phyloP scores from a whole-genome alignment of 1,139 yeast genomes.

The Candida glucosophila region DNA sequence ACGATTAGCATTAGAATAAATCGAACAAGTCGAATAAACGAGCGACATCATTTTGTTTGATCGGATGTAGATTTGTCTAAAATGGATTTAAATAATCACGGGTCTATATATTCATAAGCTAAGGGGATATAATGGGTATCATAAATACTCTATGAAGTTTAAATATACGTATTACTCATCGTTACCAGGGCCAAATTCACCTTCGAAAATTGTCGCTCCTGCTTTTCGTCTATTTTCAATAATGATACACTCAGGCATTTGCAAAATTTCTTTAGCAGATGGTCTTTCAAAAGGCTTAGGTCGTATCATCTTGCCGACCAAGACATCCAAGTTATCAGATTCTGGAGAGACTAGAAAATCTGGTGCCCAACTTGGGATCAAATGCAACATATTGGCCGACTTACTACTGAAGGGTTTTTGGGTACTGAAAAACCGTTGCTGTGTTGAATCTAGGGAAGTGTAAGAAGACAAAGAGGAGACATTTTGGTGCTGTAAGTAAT shows the following conservation, averaged over 20 bases:
- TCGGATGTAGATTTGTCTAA: too few relatives aligned
- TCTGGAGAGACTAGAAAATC: slow-evolving; percentile 65
- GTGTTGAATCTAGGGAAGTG: slow-evolving; percentile 10
- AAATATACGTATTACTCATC: too few relatives aligned
- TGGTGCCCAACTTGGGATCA: slow-evolving; percentile 77
- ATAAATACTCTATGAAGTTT: too few relatives aligned
- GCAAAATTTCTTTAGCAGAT: slow-evolving; percentile 60
- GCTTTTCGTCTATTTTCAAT: slow-evolving; percentile 82
- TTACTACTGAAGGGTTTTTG: too few relatives aligned
- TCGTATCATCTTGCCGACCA: slow-evolving; percentile 83
- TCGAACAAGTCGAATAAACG: too few relatives aligned
- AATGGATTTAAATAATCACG: too few relatives aligned
- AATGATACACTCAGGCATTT: slow-evolving; percentile 62
- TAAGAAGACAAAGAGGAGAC: slow-evolving; percentile 29
- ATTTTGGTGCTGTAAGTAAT: slow-evolving; percentile 33
- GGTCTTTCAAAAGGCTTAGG: slow-evolving; percentile 85
- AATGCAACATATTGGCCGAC: slow-evolving; percentile 3
- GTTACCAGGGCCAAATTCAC: slow-evolving; percentile 92
- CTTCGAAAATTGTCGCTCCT: slow-evolving; percentile 94
- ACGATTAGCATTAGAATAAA: too few relatives aligned
- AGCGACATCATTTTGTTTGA: too few relatives aligned
- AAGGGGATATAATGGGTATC: too few relatives aligned
- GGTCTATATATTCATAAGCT: too few relatives aligned
- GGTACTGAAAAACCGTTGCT: slow-evolving; percentile 6
- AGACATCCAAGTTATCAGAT: slow-evolving; percentile 60